Base-by-base conservation (phyloP, 257 asterid species). In the Capsicum chinense region DNA sequence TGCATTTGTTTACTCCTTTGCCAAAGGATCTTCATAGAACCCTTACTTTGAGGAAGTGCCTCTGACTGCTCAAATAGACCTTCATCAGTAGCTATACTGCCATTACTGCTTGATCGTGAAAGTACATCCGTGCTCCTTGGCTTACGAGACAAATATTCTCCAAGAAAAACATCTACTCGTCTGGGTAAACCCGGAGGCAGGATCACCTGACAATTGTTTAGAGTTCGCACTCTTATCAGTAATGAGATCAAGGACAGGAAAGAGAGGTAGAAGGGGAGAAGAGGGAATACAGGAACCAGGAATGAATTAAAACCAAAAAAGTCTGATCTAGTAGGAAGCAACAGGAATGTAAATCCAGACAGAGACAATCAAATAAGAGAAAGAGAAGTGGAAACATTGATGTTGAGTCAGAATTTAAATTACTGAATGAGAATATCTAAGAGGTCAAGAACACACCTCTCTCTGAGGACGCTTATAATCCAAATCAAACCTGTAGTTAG, bases 391-490 rank as follows among this genome's bases (percentile, higher is more conserved):
- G 50, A 50, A 64, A 44, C 56, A 67, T 35, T 37, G 79, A 35
- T 10, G 16, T 33, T 54, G 82, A 78, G 82, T 33, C 64, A 71
- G 62, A 78, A 54, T 26, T 33, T 69, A 37, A 52, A 37, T 58
- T 68, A 35, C 69, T 6, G 56, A 67, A 56, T 54, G 47, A 67
- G 14, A 83, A 56, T 74, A 85, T 26, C 37, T 63, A 83, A 59
- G 21, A 80, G 80, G 71, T 69, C 83, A 21, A 63, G 87, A 83
- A 79, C 83, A 79, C 93, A 93, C 99, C 98, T 97, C 98, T 88
- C 99, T 92, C 88, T 86, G 97, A 64, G 98, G 99, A 79, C 99
- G 98, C 88, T 93, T 97, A 88, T 93, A 97, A 86, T 97, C 99
- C 86, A 97, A 91, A 90, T 97, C 98, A 86, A 93, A 97, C 80